phyloP scores from a whole-genome alignment of 2,329 filamentous ascomycete genomes.

The Microcyclosporella mali region DNA sequence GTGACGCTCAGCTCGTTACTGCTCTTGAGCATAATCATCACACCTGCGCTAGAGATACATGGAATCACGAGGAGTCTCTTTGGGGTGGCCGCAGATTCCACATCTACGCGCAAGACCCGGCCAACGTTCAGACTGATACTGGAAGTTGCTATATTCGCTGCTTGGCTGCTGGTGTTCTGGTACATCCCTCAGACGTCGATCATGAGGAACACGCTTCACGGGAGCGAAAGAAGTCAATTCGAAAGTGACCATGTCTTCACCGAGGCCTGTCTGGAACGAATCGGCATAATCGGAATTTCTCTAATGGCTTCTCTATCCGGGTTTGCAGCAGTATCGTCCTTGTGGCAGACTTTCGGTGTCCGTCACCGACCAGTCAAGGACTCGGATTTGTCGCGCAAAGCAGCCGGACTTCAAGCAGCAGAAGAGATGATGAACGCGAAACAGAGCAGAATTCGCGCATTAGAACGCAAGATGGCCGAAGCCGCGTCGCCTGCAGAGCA shows the following conservation, averaged over 20 bases:
- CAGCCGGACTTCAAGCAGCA: conserved; percentile 70
- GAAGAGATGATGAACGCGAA: conserved; percentile 74
- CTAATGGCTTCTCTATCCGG: conserved; percentile 84
- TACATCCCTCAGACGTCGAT: conserved; percentile 38
- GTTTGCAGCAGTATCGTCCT: conserved; percentile 79
- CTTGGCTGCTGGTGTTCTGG: conserved; percentile 73
- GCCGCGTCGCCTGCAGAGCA: conserved; percentile 28
- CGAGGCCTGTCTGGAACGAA: conserved; percentile 55
- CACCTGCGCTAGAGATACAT: conserved; percentile 73
- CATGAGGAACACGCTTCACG: conserved; percentile 35
- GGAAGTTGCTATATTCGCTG: conserved; percentile 55
- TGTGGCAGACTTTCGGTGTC: conserved; percentile 76
- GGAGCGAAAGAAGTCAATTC: conserved; percentile 28
- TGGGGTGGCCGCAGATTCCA: conserved; percentile 56
- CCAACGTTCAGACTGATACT: conserved; percentile 46
- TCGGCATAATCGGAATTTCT: conserved; percentile 79
- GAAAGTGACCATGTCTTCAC: conserved; percentile 43
- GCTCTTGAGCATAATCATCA: conserved; percentile 64
- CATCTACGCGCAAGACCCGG: conserved; percentile 51
- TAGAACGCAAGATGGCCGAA: conserved; percentile 59
- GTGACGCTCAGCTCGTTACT: conserved; percentile 65
- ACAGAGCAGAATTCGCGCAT: conserved; percentile 61
- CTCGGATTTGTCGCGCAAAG: conserved; percentile 67
- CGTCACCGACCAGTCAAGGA: conserved; percentile 56
- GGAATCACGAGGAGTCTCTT: conserved; percentile 45